A percentile compares a stretch with the other conserved stretches of the same genome.
Evolutionary conservation across 805 yeast genomes (phyloP).

Genomic region (Wickerhamomyces sydowiorum): DNA sequence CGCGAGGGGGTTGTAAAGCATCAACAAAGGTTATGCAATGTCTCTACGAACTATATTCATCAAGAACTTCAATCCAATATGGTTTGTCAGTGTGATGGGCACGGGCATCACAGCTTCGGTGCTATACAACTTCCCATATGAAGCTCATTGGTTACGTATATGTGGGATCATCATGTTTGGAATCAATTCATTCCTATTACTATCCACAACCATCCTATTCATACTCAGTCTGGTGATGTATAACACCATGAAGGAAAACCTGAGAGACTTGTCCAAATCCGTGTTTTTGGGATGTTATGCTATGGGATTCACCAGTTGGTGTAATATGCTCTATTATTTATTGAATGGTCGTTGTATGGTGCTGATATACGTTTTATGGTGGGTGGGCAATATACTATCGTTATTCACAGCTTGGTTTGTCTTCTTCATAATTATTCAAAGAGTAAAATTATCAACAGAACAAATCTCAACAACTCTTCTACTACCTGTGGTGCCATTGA

Average conservation of each 20-base stretch:
- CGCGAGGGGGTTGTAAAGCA: too few relatives aligned
- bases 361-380: slow-evolving; percentile 63
- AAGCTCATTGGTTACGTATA: slow-evolving; percentile 48
- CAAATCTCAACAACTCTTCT: slow-evolving; percentile 51
- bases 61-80: slow-evolving; percentile 39
- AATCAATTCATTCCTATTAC: slow-evolving; percentile 43
- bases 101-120: slow-evolving; percentile 66
- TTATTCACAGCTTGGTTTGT: slow-evolving; percentile 57
- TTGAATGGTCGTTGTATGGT: slow-evolving; percentile 31
- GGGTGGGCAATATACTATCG: slow-evolving; percentile 55
- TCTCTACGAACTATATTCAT: slow-evolving; percentile 6
- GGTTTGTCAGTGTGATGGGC: slow-evolving; percentile 82
- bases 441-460: background rate
- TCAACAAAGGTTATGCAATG: too few relatives aligned
- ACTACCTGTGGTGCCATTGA: slow-evolving; percentile 74
- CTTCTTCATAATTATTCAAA: slow-evolving; percentile 25
- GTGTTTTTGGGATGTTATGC: slow-evolving; percentile 74
- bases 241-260: slow-evolving; percentile 19
- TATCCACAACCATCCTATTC: slow-evolving; percentile 37
- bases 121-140: slow-evolving; percentile 61
- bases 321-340: slow-evolving; percentile 47
- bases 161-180: slow-evolving; percentile 62
- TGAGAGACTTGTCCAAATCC: slow-evolving; percentile 39
- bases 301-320: slow-evolving; percentile 71
- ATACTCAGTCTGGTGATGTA: slow-evolving; percentile 33